Base-by-base conservation (phyloP, 108 stramenopile genomes). In the Skeletonema tropicum region DNA sequence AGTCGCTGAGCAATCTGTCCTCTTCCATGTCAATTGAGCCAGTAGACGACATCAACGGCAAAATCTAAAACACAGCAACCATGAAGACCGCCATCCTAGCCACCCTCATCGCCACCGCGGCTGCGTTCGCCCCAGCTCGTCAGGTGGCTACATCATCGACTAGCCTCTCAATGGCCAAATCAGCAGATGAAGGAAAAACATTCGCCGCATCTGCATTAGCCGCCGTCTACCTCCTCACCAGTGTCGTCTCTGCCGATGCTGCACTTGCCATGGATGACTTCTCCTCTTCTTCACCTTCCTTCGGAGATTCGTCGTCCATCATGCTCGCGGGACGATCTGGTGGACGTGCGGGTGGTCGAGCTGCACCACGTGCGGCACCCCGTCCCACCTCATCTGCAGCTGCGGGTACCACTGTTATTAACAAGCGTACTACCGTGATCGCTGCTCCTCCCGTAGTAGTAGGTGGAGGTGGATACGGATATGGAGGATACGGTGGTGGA, bases 341-440 rank as follows among this genome's bases (percentile, higher is more conserved):
- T 21, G 80, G 80, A n/a, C 75, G 80, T 23, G 80, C 80, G 3
- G 80, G 80, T 6, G 80, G 80, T 29, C 33, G 80, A 26, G 48
- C 80, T 19, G 70, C 75, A 15, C 70, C 74, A 0, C 69, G 80
- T 5, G 19, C 45, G 5, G 15, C 30, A 25, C 32, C 80, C 23
- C 48, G 45, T 30, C 10, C 23, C n/a, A 2, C 75, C 41, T 14
- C 64, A 48, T 69, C 66, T 33, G 13, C 68, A 2, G 33, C 66
- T 33, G 13, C 68, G 0, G 33, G 33, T 48, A 66, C 45, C 25
- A 68, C 59, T 10, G 79, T 82, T 12, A 77, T 82, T 38, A 76
- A 82, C 32, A 35, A 39, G 21, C 35, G 60, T 3, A 75, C 71
- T 13, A 77, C 76, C 7, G 64, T 82, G 2, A 64, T 76, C 31